Percentiles rank a stretch among this genome's conserved stretches.
These are phyloP conservation scores for Candida coleopterorum DNA, from an alignment of 805 yeast genomes.

Conservation along the genomic window DNA sequence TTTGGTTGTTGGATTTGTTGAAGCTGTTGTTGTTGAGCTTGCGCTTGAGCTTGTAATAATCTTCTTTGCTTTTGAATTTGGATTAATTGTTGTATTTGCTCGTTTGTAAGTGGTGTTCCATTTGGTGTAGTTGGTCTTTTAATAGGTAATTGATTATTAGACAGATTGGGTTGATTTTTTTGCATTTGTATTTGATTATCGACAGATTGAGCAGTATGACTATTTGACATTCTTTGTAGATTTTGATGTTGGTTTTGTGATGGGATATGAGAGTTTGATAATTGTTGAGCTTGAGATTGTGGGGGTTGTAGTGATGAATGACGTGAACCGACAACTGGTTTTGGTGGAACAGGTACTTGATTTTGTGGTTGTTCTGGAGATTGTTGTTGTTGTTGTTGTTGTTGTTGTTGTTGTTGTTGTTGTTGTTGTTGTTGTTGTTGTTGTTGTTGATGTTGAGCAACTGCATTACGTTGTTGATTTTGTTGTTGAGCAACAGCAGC, in stretches of 20 bases:
- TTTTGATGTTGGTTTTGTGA: conserved; percentile 14
- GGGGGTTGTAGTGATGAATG: conserved; percentile 11
- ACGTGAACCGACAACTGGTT: conserved; percentile 7
- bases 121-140: conserved; percentile 46
- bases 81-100: conserved; percentile 55
- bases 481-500: conserved; percentile 38
- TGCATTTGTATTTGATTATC: conserved; percentile 3
- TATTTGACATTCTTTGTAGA: neutral
- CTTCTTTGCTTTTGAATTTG: conserved; percentile 50
- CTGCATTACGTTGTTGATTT: conserved; percentile 13
- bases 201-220: conserved; percentile 1
- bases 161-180: neutral
- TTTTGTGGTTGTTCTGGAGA: no score
- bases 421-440: conserved; percentile 13
- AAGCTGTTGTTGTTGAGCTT: conserved; percentile 15
- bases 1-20: conserved; percentile 11
- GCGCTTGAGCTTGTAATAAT: conserved; percentile 41
- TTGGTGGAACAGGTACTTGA: conserved; percentile 3
- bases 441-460: conserved; percentile 10
- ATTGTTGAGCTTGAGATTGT: conserved; percentile 12
- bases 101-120: conserved; percentile 55
- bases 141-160: conserved; percentile 6
- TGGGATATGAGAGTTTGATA: conserved; percentile 12
- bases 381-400: conserved; percentile 3
- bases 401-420: conserved; percentile 14